A percentile compares a stretch with the other conserved stretches of the same genome.
Evolutionary conservation across 345 rosid species (phyloP).

Genomic region (Lagerstroemia speciosa): DNA sequence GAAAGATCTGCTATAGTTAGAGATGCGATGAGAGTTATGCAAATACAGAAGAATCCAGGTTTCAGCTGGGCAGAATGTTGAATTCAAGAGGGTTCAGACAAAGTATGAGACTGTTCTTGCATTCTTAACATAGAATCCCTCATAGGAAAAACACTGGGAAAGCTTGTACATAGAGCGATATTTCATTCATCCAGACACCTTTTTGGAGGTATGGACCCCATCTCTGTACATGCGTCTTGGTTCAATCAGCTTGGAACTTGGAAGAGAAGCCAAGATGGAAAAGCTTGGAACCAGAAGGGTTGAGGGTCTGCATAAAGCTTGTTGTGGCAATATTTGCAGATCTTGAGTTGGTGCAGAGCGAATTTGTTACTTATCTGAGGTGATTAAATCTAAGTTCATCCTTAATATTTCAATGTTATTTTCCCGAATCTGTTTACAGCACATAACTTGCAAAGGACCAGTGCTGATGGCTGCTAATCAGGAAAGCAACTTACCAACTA

Average conservation of each 20-base stretch:
- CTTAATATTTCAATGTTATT: background rate
- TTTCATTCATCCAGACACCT: background rate
- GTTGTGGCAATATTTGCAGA: background rate
- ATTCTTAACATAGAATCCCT: background rate
- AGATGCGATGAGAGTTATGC: conserved; percentile 33
- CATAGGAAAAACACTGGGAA: background rate
- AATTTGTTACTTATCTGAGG: background rate
- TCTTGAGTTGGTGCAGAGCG: background rate
- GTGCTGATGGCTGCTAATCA: background rate
- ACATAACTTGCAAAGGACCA: background rate
- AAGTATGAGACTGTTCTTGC: background rate
- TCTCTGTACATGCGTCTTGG: background rate
- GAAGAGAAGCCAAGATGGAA: background rate
- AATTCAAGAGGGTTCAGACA: background rate
- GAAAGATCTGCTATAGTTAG: conserved; percentile 56
- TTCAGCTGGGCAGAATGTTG: conserved; percentile 39
- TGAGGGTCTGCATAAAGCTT: background rate
- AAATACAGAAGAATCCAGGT: conserved; percentile 45
- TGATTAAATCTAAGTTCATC: background rate
- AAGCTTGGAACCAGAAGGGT: background rate
- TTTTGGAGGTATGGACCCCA: background rate
- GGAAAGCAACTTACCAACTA: background rate
- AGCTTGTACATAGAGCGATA: no score
- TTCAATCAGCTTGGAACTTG: background rate
- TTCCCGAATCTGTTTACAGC: background rate